Base-by-base conservation (phyloP, 1,139 yeast species). In the Hyphopichia khmerensis region DNA sequence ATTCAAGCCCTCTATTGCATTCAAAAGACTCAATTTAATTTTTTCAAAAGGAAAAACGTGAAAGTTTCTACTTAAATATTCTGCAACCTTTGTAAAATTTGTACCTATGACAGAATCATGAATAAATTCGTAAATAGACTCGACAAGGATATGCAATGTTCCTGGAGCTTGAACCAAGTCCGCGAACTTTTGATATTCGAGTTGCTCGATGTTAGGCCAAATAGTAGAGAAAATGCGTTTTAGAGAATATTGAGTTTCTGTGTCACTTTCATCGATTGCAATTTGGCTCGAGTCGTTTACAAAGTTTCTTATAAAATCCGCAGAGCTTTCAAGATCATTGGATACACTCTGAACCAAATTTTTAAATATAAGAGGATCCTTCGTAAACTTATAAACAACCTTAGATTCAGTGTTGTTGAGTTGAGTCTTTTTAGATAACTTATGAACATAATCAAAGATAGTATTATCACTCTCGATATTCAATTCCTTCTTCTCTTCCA, bases 61-160 rank as follows among this genome's bases (percentile, higher is more conserved):
- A 5, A 21, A 17, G 15, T 37, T 31, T 8, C 40, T 46, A 16
- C 40, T 39, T 33, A 59, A 47, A 37, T 47, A 52, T 10, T 44
- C 40, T 33, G 55, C 51, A n/a, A 59, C 34, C 1, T 47, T 44
- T 5, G 43, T 39, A 26, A 58, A 55, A 39, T 57, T 52, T 2
- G 52, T 43, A 34, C 3, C 45, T 21, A 4, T 39, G 13, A 7
- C 48, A 3, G 34, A 37, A 3, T 45, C 26, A n/a, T 35, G 40
- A 13, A 67, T 43, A 40, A 43, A 55, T 2, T 46, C 43, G 48
- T 56, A 54, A 19, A 61, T 47, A 0, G 63, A 46, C 4, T 44
- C 42, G 18, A 45, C 18, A 23, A 49, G 49, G 5, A 40, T 31
- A 7, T 26, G 36, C 11, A 34, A 18, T 4, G 41, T 39, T 10